Base-by-base conservation (phyloP, 768 basidiomycete genomes). In the Chalciporus piperatus region DNA sequence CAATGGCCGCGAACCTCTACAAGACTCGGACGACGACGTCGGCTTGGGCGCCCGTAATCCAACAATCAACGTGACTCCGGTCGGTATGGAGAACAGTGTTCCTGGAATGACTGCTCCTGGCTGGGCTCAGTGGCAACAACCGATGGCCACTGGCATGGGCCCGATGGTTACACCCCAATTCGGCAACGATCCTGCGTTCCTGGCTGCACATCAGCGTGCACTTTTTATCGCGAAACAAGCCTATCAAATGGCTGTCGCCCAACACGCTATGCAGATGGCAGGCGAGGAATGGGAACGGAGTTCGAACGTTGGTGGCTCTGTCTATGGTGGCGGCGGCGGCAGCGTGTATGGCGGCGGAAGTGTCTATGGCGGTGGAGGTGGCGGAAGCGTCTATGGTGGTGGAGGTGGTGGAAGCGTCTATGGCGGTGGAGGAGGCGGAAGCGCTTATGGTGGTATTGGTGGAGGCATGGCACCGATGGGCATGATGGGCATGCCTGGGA, bases 231-330 rank as follows among this genome's bases (percentile, higher is more conserved):
- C 92, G 47, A 93, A 93, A 68, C 92, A 93, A 67, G 84, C 91
- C 4, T 94, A 91, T 63, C 92, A 93, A 68, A 82, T 88, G 75
- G 87, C 92, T 3, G 87, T 94, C 39, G 92, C 92, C 6, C 92
- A 92, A 67, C 92, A 93, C 58, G 92, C 92, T 5, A 86, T 92
- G 80, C 86, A 83, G 8, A 82, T 84, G 8, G 92, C 92, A n/a
- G 89, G 80, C 17, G 92, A 93, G 28, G 90, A 93, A 64, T 94
- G 92, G 92, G 92, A 94, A 64, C 83, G 91, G 30, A 79, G 82
- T 7, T 90, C 88, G 47, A 80, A 73, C 33, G 56, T 77, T 25
- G 74, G 63, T 37, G 73, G 70, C 22, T 68, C 70, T 38, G 67
- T 65, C 27, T 70, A 70, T 41, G 67, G 69, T n/a, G 67, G 68